phyloP scores from a whole-genome alignment of 805 yeast genomes.

The Debaryomyces prosopidis region DNA sequence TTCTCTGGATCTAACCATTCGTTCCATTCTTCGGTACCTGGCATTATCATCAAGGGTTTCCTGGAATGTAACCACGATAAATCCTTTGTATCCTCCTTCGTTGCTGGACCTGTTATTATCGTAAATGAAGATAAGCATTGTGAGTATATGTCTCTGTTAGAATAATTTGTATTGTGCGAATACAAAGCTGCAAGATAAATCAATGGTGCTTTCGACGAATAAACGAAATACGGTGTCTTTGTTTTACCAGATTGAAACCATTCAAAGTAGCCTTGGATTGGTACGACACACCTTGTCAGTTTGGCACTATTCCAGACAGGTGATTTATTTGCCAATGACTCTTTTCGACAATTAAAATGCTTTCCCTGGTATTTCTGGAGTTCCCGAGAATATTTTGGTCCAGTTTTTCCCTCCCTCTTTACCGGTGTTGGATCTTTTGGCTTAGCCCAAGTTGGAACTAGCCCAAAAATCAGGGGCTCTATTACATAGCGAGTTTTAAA shows the following conservation, averaged over 20 bases:
- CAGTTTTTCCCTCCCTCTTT: slow-evolving; percentile 12
- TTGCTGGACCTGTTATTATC: slow-evolving; percentile 72
- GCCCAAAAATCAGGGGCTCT: slow-evolving; percentile 76
- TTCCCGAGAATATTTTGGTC: slow-evolving; percentile 28
- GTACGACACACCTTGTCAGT: slow-evolving; percentile 67
- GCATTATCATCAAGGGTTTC: slow-evolving; percentile 72
- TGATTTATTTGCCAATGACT: slow-evolving; percentile 49
- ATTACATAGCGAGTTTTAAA: slow-evolving; percentile 18
- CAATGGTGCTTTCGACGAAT: slow-evolving; percentile 50
- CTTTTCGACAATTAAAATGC: slow-evolving; percentile 76
- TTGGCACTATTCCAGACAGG: slow-evolving; percentile 59
- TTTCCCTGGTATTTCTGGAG: slow-evolving; percentile 39
- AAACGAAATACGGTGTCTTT: slow-evolving; percentile 67
- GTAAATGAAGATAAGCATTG: slow-evolving; percentile 52
- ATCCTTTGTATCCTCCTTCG: slow-evolving; percentile 41
- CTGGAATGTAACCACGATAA: slow-evolving; percentile 72
- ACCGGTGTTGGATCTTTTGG: slow-evolving; percentile 38
- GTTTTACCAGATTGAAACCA: slow-evolving; percentile 53
- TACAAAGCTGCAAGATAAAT: slow-evolving; percentile 61
- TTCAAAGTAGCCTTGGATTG: slow-evolving; percentile 83
- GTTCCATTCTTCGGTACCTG: slow-evolving; percentile 57
- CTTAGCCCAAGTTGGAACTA: slow-evolving; percentile 68
- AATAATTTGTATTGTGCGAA: slow-evolving; percentile 35
- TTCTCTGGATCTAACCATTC: slow-evolving; percentile 58
- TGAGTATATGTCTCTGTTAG: slow-evolving; percentile 14